A percentile compares a stretch with the other conserved stretches of the same genome.
Evolutionary conservation across 2,329 filamentous ascomycete genomes (phyloP).

Genomic region (Exserohilum turcica): DNA sequence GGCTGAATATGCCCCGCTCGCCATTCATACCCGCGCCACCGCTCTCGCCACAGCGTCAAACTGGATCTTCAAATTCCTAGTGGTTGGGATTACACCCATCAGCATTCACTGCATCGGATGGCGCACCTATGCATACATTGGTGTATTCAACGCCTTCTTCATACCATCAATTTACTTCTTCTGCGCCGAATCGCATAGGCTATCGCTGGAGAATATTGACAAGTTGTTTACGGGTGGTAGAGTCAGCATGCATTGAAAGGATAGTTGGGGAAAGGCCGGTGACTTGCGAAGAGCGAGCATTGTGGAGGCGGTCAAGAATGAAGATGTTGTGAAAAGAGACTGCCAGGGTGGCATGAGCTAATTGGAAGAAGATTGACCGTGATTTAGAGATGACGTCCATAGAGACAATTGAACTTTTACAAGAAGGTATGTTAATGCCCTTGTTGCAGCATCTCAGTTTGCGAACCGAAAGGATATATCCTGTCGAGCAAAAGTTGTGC

Average conservation of each 20-base stretch:
- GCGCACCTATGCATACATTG: conserved; percentile 62
- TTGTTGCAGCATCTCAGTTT: too few species aligned
- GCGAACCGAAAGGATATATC: too few species aligned
- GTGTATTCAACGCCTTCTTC: conserved; percentile 61
- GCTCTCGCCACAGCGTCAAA: conserved; percentile 17
- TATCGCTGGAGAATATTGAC: conserved; percentile 54
- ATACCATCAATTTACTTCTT: conserved; percentile 64
- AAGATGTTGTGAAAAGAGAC: neutral
- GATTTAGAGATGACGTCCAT: neutral
- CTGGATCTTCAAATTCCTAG: conserved; percentile 58
- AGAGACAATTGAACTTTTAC: neutral
- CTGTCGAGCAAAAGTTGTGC: too few species aligned
- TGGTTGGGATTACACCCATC: conserved; percentile 69
- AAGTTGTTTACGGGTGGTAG: conserved; percentile 80
- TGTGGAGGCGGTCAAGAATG: neutral
- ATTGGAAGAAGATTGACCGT: neutral
- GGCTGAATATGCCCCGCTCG: conserved; percentile 52
- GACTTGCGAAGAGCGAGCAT: neutral
- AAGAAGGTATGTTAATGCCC: neutral
- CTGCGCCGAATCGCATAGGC: conserved; percentile 64
- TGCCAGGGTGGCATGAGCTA: neutral
- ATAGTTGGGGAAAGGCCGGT: conserved; percentile 4
- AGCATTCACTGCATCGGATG: conserved; percentile 63
- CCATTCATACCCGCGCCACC: conserved; percentile 20
- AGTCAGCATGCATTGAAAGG: conserved; percentile 6